Conservation (phyloP, 1,139 yeast species). For the Magnusiomyces suaveolens region DNA sequence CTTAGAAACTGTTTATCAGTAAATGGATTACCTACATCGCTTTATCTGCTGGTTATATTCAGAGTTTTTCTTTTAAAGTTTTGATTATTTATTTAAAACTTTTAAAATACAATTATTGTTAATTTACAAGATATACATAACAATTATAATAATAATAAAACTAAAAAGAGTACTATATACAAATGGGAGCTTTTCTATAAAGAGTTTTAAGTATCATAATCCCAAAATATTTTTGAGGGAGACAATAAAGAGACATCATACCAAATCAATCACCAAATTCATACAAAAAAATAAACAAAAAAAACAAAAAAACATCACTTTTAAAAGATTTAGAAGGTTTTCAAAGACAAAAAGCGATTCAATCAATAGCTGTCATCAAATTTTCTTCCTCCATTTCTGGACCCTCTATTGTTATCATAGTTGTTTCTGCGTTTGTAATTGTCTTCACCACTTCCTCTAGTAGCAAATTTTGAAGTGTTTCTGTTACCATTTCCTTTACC, state of each 20-base stretch:
- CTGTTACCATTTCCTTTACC: slow-evolving; percentile 6
- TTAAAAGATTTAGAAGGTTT: not conserved
- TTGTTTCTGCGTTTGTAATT: not conserved
- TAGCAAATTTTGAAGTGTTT: slow-evolving; percentile 12
- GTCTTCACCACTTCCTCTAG: not conserved
- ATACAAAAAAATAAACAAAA: not conserved
- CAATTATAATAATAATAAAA: not conserved
- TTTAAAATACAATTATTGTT: no score
- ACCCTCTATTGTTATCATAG: not conserved
- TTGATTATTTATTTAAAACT: no score
- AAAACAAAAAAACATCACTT: not conserved
- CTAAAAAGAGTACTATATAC: not conserved
- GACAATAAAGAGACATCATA: no score
- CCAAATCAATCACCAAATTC: no score
- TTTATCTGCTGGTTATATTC: no score
- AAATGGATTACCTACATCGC: no score
- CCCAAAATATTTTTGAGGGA: no score
- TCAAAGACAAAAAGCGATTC: not conserved
- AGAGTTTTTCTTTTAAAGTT: no score
- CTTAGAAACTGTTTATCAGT: not conserved
- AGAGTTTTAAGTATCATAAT: no score
- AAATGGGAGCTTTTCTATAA: no score
- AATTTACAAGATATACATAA: no score
- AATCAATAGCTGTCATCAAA: not conserved
- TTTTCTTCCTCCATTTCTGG: not conserved